These are phyloP conservation scores for Russula emetica DNA, from an alignment of 768 basidiomycete genomes.

Conservation along the genomic window DNA sequence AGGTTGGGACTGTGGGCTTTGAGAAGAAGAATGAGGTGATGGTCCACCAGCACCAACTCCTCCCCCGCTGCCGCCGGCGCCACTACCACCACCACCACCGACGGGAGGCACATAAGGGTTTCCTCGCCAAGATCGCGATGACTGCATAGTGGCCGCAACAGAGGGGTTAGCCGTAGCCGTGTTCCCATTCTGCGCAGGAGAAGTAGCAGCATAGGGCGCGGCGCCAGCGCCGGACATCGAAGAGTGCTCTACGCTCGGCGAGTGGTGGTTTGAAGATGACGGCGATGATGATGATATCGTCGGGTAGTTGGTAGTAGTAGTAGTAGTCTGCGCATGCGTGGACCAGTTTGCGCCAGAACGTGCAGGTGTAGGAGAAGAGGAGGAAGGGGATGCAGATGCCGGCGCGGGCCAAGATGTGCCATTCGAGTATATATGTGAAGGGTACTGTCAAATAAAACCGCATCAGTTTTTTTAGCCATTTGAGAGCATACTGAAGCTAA, in stretches of 20 bases:
- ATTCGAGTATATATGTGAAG: conserved; percentile 16
- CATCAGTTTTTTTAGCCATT: neutral
- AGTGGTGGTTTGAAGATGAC: neutral
- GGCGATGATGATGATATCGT: neutral
- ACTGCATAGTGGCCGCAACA: neutral
- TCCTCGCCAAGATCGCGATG: conserved; percentile 14
- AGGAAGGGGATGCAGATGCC: neutral
- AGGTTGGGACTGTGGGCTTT: conserved; percentile 1
- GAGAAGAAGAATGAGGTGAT: conserved; percentile 20
- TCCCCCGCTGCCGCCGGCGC: neutral
- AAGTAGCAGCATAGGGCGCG: neutral
- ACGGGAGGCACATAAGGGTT: conserved; percentile 11
- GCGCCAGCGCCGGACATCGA: conserved; percentile 17
- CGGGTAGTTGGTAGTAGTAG: conserved; percentile 7
- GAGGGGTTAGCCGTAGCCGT: neutral
- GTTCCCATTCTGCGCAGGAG: conserved; percentile 12
- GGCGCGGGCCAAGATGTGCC: conserved; percentile 17
- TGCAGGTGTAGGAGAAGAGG: neutral
- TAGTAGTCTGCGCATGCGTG: conserved; percentile 2
- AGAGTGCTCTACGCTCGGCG: conserved; percentile 20
- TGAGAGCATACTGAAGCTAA: neutral
- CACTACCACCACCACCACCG: neutral
- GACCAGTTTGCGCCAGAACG: conserved; percentile 10
- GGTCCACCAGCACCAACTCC: neutral
- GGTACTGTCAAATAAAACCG: neutral